Evolutionary conservation across 441 rosid genomes (phyloP).

Genomic region (Pelargonium fulgidum): DNA sequence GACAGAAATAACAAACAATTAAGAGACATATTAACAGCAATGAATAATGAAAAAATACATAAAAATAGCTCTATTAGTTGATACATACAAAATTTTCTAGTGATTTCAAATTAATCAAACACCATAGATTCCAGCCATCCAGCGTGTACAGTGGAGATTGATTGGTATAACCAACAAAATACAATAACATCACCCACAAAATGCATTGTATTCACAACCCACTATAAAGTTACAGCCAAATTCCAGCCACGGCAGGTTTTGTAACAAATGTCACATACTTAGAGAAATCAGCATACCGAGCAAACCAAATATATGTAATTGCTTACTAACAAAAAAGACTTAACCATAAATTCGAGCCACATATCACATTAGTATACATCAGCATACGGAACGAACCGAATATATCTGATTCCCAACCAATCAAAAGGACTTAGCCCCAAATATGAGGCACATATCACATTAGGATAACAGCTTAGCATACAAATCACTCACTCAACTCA

Average conservation of each 20-base stretch:
- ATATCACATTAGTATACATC: neutral
- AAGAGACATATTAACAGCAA: neutral
- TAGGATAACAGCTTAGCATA: constrained; percentile 1
- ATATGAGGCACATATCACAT: neutral
- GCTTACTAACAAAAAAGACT: no score
- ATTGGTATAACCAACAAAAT: neutral
- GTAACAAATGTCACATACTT: neutral
- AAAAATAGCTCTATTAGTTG: neutral
- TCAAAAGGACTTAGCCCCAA: neutral
- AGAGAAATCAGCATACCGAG: neutral
- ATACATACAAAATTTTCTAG: neutral
- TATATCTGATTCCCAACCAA: neutral
- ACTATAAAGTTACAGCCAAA: neutral
- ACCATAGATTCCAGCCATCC: neutral
- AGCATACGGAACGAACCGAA: neutral
- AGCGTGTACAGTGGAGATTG: neutral
- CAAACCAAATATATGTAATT: neutral
- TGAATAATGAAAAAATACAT: neutral
- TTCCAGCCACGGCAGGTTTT: neutral
- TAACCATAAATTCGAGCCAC: no score
- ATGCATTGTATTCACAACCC: neutral
- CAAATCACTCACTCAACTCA: neutral
- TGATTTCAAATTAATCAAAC: neutral
- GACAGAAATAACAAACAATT: constrained; percentile 21
- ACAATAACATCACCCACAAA: neutral